phyloP scores from a whole-genome alignment of 305 asterid genomes.

The Plantago rigida region DNA sequence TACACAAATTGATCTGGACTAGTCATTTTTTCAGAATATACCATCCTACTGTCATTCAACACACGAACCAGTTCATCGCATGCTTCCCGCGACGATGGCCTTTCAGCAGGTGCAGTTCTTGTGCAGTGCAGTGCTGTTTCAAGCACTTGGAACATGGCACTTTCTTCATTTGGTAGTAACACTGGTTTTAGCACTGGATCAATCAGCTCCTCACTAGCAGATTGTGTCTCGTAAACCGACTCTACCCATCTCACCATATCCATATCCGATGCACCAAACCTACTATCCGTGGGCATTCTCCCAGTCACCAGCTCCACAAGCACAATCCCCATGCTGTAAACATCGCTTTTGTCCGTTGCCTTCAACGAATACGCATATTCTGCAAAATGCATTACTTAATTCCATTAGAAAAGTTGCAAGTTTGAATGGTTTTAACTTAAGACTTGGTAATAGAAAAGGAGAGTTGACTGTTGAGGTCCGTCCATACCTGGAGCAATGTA shows the following conservation, averaged over 20 bases:
- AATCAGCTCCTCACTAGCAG: slow-evolving; percentile 42
- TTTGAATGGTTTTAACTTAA: background rate
- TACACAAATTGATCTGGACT: slow-evolving; percentile 36
- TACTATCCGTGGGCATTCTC: slow-evolving; percentile 75
- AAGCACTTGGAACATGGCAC: slow-evolving; percentile 47
- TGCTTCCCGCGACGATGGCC: slow-evolving; percentile 70
- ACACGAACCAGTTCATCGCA: slow-evolving; percentile 53
- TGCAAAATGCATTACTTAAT: slow-evolving; percentile 26
- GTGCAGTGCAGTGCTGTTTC: slow-evolving; percentile 77
- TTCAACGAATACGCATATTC: slow-evolving; percentile 79
- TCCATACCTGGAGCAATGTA: slow-evolving; percentile 88
- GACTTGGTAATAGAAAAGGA: no score
- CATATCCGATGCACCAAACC: slow-evolving; percentile 46
- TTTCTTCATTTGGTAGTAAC: slow-evolving; percentile 48
- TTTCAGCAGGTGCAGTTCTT: slow-evolving; percentile 73
- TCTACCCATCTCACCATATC: slow-evolving; percentile 92
- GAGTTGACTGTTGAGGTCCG: background rate
- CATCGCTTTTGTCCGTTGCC: slow-evolving; percentile 80
- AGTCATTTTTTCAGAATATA: slow-evolving; percentile 41
- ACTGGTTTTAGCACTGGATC: slow-evolving; percentile 64
- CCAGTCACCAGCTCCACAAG: slow-evolving; percentile 83
- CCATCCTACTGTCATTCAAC: slow-evolving; percentile 34
- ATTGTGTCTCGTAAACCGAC: slow-evolving; percentile 34
- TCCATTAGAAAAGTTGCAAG: background rate
- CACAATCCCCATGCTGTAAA: slow-evolving; percentile 93